Percentiles rank a stretch among this genome's conserved stretches.
phyloP scores from a whole-genome alignment of 1,284 basidiomycete genomes.

The Ceratobasidium sp. region DNA sequence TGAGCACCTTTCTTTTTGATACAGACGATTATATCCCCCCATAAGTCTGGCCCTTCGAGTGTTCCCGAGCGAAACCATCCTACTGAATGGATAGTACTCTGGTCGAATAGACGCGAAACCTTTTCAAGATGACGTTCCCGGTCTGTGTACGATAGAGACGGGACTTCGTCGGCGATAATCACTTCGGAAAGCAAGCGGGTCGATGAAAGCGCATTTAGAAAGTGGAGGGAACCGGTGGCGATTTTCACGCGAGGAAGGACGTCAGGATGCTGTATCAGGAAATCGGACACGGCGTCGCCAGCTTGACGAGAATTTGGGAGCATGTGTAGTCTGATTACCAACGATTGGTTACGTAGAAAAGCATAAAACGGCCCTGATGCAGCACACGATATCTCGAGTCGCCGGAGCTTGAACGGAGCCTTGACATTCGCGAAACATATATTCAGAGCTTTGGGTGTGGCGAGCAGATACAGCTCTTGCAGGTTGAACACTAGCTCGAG shows the following conservation, averaged over 20 bases:
- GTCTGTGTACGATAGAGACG: neutral
- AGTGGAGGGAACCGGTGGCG: neutral
- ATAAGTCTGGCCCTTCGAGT: neutral
- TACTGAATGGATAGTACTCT: neutral
- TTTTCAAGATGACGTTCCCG: neutral
- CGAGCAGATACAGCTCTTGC: neutral
- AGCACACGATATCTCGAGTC: neutral
- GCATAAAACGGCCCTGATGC: neutral
- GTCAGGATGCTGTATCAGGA: neutral
- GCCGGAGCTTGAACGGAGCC: conserved; percentile 1
- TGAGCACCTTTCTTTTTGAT: neutral
- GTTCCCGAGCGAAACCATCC: neutral
- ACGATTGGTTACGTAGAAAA: neutral
- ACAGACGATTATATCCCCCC: neutral
- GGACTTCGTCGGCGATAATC: neutral
- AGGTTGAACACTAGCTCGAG: neutral
- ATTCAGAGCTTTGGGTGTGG: neutral
- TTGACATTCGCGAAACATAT: neutral
- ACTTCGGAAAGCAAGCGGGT: neutral
- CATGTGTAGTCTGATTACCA: neutral
- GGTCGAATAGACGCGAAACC: neutral
- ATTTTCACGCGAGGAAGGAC: neutral
- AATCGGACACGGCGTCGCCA: neutral
- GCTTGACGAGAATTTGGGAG: neutral
- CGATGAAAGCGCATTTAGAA: neutral